phyloP scores from a whole-genome alignment of 257 asterid genomes.

The Solanum pinnatisectum region DNA sequence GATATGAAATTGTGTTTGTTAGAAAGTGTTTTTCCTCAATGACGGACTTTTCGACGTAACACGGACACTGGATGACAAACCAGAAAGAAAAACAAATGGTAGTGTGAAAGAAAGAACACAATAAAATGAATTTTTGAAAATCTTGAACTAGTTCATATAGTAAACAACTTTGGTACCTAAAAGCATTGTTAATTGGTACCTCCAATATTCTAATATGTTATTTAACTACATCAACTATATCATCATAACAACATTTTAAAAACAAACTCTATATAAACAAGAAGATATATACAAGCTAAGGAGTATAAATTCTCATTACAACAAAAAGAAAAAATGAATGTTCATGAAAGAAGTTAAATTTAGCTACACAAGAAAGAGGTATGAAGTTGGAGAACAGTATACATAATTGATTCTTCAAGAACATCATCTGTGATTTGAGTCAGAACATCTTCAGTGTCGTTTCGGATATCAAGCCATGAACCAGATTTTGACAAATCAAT shows the following conservation, averaged over 20 bases:
- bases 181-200: background rate
- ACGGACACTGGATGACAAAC: background rate
- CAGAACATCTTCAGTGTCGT: slow-evolving; percentile 33
- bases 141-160: background rate
- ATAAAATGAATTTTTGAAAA: too few species aligned
- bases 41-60: background rate
- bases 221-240: background rate
- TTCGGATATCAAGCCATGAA: slow-evolving; percentile 51
- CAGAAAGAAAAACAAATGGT: background rate
- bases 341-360: background rate
- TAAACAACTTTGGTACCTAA: background rate
- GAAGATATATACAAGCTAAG: background rate
- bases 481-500: slow-evolving; percentile 29
- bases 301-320: background rate
- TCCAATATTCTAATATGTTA: background rate
- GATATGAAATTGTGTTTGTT: background rate
- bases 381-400: slow-evolving; percentile 27
- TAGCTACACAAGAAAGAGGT: slow-evolving; percentile 8
- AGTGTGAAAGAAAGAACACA: background rate
- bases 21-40: too few species aligned
- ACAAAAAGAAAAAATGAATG: background rate
- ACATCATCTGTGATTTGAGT: slow-evolving; percentile 46
- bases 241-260: background rate
- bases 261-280: background rate
- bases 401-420: slow-evolving; percentile 46